These are phyloP conservation scores for Gynostemma pentaphyllum DNA, from an alignment of 306 rosid species.

Conservation along the genomic window DNA sequence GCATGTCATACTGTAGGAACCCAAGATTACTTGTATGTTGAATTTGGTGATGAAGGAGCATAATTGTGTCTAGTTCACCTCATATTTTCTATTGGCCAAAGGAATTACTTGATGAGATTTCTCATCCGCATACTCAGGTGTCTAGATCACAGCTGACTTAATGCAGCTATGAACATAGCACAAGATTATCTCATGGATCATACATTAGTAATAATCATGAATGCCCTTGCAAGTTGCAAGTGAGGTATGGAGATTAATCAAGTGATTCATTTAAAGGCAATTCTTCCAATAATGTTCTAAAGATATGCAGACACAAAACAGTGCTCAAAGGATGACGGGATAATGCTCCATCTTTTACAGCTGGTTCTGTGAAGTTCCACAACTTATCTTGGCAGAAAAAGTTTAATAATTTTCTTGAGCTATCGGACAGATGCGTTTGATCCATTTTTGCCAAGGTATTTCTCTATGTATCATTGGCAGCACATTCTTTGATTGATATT, in stretches of 20 bases:
- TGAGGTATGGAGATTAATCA: background rate
- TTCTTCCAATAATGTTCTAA: background rate
- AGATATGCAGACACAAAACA: background rate
- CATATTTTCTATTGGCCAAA: background rate
- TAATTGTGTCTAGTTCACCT: conserved; percentile 28
- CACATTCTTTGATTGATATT: background rate
- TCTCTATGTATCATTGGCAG: background rate
- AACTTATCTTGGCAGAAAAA: conserved; percentile 4
- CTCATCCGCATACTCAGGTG: background rate
- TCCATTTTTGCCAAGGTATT: background rate
- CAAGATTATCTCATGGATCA: background rate
- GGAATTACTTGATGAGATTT: background rate
- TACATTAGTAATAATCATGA: background rate
- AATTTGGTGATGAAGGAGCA: conserved; percentile 45
- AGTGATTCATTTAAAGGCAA: background rate
- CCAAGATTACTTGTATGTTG: conserved; percentile 45
- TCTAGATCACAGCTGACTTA: background rate
- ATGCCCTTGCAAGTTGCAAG: background rate
- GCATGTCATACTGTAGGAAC: conserved; percentile 24
- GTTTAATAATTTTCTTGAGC: background rate
- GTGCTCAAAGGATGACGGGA: background rate
- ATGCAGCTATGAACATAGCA: background rate
- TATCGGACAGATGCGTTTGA: background rate
- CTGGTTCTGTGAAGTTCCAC: background rate
- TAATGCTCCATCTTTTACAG: conserved; percentile 3